A percentile compares a stretch with the other conserved stretches of the same genome.
phyloP scores from a whole-genome alignment of 139 green algal species.

The Coccomyxa sp. region DNA sequence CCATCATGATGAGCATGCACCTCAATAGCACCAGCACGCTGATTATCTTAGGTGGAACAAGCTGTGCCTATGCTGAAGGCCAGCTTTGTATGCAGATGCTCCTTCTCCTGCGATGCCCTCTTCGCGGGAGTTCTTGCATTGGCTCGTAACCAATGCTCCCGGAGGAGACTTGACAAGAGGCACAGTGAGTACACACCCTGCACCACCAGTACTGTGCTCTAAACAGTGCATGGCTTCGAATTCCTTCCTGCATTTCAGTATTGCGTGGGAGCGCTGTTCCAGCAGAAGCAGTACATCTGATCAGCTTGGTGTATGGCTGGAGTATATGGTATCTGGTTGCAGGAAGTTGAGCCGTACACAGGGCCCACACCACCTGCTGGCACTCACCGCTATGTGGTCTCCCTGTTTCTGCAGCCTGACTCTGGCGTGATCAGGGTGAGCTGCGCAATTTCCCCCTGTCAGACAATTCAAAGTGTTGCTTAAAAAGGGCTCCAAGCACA shows the following conservation, averaged over 20 bases:
- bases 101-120: background rate
- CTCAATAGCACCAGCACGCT: background rate
- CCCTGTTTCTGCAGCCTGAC: background rate
- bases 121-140: background rate
- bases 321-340: background rate
- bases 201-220: too few species aligned
- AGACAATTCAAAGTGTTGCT: too few species aligned
- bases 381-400: background rate
- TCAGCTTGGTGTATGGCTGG: too few species aligned
- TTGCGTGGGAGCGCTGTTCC: too few species aligned
- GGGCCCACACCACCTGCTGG: background rate
- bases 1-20: background rate
- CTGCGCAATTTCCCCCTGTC: too few species aligned
- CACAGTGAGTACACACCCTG: too few species aligned
- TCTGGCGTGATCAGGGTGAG: background rate
- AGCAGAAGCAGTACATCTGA: too few species aligned
- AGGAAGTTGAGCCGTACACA: background rate
- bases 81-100: background rate
- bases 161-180: background rate
- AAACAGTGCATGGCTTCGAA: too few species aligned
- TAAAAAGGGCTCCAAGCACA: too few species aligned
- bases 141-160: conserved; percentile 1
- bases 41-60: background rate
- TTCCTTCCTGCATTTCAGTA: too few species aligned
- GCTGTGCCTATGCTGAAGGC: background rate